A percentile compares a stretch with the other conserved stretches of the same genome.
These are phyloP conservation scores for Aspergillus sclerotiicarbonarius DNA, from an alignment of 495 filamentous ascomycete species.

Conservation along the genomic window DNA sequence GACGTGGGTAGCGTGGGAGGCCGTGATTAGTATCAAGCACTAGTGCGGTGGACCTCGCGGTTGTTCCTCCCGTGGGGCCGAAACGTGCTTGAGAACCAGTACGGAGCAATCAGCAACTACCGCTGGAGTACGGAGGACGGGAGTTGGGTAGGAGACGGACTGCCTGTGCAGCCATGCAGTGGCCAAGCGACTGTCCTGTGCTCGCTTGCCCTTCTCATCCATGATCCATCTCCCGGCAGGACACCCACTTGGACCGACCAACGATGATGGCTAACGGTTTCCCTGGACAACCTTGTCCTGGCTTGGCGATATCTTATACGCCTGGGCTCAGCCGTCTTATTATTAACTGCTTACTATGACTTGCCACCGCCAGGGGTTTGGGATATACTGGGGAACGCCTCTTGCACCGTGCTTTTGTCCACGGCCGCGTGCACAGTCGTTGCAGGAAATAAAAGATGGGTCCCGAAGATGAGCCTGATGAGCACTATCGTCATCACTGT, in stretches of 20 bases:
- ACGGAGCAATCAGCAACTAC: neutral
- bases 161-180: neutral
- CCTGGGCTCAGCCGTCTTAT: constrained; percentile 5
- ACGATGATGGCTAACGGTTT: constrained; percentile 14
- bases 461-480: neutral
- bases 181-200: constrained; percentile 1
- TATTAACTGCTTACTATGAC: neutral
- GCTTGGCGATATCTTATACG: constrained; percentile 14
- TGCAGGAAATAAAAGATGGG: neutral
- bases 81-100: constrained; percentile 5
- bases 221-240: neutral
- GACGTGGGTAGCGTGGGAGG: constrained; percentile 18
- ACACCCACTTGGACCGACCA: constrained; percentile 5
- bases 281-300: constrained; percentile 13
- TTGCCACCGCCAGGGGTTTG: constrained; percentile 19
- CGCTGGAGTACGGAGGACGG: neutral
- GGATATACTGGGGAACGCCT: constrained; percentile 6
- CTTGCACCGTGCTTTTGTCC: constrained; percentile 4
- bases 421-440: constrained; percentile 1
- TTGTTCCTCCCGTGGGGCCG: constrained; percentile 21
- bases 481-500: neutral
- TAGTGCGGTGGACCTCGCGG: constrained; percentile 20
- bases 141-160: too few relatives aligned
- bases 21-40: constrained; percentile 14
- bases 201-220: constrained; percentile 5